phyloP scores from a whole-genome alignment of 805 yeast species.

The Ogataea ramenticola region DNA sequence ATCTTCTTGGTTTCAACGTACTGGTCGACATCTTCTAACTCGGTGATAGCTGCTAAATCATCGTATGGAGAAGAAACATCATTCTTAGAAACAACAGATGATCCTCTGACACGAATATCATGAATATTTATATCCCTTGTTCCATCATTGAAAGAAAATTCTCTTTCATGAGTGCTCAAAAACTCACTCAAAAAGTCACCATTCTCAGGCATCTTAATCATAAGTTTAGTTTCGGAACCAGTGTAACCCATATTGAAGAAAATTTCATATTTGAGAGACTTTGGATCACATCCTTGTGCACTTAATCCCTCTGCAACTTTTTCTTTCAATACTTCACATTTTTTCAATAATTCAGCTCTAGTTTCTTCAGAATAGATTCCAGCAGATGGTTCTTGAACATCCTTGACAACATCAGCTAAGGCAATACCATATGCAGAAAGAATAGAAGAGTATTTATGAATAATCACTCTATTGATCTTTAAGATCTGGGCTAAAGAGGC shows the following conservation, averaged over 20 bases:
- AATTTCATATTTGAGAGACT: slow-evolving; percentile 15
- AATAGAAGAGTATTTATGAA: slow-evolving; percentile 71
- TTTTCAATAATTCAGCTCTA: slow-evolving; percentile 4
- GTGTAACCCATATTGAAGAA: slow-evolving; percentile 67
- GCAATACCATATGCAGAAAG: slow-evolving; percentile 79
- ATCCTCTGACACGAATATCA: slow-evolving; percentile 55
- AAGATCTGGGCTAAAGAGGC: slow-evolving; percentile 61
- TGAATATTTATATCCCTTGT: slow-evolving; percentile 54
- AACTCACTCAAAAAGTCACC: slow-evolving; percentile 37
- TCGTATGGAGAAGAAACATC: not conserved
- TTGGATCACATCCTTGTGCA: slow-evolving; percentile 20
- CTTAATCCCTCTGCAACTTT: slow-evolving; percentile 17
- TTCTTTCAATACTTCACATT: slow-evolving; percentile 12
- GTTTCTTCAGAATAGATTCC: slow-evolving; percentile 7
- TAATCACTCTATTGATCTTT: slow-evolving; percentile 56
- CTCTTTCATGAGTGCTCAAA: slow-evolving; percentile 48
- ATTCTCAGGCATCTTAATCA: slow-evolving; percentile 35
- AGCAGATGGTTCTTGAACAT: slow-evolving; percentile 19
- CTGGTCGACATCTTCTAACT: not conserved
- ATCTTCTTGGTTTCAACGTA: not conserved
- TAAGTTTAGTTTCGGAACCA: slow-evolving; percentile 75
- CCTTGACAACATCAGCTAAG: slow-evolving; percentile 37
- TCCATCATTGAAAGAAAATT: slow-evolving; percentile 57
- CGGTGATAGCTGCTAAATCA: not conserved
- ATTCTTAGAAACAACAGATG: not conserved